Evolutionary conservation across 371 early-diverging fungal genomes (phyloP), one percentile per base, ranked within the genome.

Genomic region (Dinochytrium kinnereticum): DNA sequence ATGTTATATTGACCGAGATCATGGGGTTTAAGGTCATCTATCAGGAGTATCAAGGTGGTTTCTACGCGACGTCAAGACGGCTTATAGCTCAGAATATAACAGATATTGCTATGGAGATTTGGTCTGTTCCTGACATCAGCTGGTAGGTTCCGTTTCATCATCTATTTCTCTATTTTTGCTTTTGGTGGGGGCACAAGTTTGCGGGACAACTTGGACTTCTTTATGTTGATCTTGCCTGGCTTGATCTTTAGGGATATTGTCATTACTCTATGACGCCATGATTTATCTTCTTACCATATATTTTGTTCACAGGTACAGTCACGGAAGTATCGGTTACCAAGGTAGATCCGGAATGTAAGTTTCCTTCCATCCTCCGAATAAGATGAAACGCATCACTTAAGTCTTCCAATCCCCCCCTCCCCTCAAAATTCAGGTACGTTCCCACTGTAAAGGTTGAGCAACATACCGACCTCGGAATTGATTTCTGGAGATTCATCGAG

Each of bases 401-500:
- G 10, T 10, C 49, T 44, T 10, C 10, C 49, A 44, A 44, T 13
- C 49, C 10, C 21, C 49, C 10, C 17, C 13, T 53, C 26, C n/a
- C 26, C 26, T 26, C 24, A 15, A 53, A n/a, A 53, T 5, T 21
- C 21, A 44, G 57, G 57, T 74, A 75, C 51, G 38, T 75, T 26
- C 75, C 75, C 5, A 10, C 65, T 3, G 34, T 19, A n/a, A 19
- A 70, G 17, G 50, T 75, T 19, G 30, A 65, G 13, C 5, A 34
- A 0, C 57, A 70, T 44, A 70, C 75, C 19, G 59, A 64, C 10
- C 30, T 53, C n/a, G 67, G 34, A 30, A n/a, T 66, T 17, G 71
- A 75, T 34, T 75, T 70, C 38, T 75, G 75, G 75, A 7, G 68
- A n/a, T 70, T 57, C 21, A 40, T 75, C 10, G 5, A 34, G 33